A percentile compares a stretch with the other conserved stretches of the same genome.
Evolutionary conservation across 768 basidiomycete genomes (phyloP).

Genomic region (Podaxis mareebaensis): DNA sequence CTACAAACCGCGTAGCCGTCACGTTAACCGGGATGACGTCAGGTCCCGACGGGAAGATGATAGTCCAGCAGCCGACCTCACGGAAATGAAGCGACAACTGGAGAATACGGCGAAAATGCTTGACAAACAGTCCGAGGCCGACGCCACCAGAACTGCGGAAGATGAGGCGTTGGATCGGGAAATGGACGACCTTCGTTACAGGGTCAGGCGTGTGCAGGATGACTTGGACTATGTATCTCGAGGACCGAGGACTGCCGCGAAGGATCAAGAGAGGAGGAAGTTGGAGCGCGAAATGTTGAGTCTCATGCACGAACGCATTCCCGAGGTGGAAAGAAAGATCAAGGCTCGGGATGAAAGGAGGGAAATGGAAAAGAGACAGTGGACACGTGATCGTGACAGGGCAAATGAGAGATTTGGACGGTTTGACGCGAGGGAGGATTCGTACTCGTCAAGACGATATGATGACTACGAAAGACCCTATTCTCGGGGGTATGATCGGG

Average conservation of each 20-base stretch:
- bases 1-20: conserved; percentile 81
- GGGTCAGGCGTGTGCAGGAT: conserved; percentile 84
- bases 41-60: conserved; percentile 72
- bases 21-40: conserved; percentile 82
- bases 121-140: conserved; percentile 69
- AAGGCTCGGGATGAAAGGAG: conserved; percentile 75
- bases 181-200: conserved; percentile 81
- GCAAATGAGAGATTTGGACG: conserved; percentile 81
- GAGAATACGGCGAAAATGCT: conserved; percentile 79
- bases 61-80: conserved; percentile 63
- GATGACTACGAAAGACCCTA: conserved; percentile 54
- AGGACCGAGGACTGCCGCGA: conserved; percentile 66
- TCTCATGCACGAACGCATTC: conserved; percentile 88
- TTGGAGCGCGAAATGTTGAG: conserved; percentile 86
- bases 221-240: conserved; percentile 87
- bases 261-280: conserved; percentile 84
- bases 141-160: conserved; percentile 63
- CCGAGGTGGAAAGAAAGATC: conserved; percentile 85
- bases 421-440: conserved; percentile 55
- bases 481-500: conserved; percentile 45
- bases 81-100: conserved; percentile 85
- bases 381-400: conserved; percentile 76
- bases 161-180: conserved; percentile 93
- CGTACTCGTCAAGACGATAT: conserved; percentile 39
- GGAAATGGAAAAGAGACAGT: conserved; percentile 77